Conservation (phyloP, 140 eudicot genomes). For the Oenanthe javanica region DNA sequence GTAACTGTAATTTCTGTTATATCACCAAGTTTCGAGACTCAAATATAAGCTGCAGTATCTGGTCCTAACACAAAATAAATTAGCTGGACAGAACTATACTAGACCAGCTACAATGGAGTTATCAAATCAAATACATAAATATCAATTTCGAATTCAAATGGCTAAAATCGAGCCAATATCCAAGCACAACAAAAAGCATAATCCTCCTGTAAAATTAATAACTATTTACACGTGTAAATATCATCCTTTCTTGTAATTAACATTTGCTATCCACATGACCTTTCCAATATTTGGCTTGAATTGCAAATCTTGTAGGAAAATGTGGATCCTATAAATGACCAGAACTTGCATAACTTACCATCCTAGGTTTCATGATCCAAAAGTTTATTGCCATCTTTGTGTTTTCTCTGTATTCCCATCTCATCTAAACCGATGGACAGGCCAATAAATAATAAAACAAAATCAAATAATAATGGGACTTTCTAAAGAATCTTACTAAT, state of each 20-base stretch:
- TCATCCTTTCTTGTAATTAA: background rate
- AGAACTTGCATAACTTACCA: background rate
- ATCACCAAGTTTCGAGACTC: background rate
- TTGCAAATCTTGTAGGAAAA: slow-evolving; percentile 3
- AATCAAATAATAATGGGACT: background rate
- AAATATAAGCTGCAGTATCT: background rate
- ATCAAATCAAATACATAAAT: background rate
- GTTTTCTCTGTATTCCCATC: background rate
- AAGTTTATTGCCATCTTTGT: background rate
- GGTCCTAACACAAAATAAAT: background rate
- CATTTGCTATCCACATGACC: background rate
- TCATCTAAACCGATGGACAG: slow-evolving; percentile 8
- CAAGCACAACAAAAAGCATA: background rate
- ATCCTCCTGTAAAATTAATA: background rate
- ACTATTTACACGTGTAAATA: background rate
- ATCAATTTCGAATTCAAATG: background rate
- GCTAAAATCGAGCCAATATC: background rate
- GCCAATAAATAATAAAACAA: slow-evolving; percentile 11
- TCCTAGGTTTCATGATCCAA: background rate
- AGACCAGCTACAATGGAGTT: background rate
- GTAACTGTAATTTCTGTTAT: background rate
- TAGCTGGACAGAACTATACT: background rate
- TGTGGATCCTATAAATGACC: background rate
- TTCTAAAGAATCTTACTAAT: slow-evolving; percentile 29
- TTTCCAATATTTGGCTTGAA: background rate